Conservation (phyloP, 2,329 filamentous ascomycete species). For the Cladosporium austrohemisphaericum region DNA sequence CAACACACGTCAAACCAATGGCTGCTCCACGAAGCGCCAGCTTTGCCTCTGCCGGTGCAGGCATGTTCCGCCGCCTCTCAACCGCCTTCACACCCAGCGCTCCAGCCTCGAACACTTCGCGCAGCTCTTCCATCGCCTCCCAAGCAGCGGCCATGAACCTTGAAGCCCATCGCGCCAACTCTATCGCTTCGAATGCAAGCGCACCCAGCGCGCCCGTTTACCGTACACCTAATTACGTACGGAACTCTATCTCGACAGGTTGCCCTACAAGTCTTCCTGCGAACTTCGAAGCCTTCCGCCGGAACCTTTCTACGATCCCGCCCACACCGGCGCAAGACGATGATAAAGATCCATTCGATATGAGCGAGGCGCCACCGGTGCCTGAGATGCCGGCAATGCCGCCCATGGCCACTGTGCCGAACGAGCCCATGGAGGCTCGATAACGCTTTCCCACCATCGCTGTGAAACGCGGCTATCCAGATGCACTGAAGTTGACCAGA, state of each 20-base stretch:
- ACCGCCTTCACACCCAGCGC: constrained; percentile 28
- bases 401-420: not conserved
- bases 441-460: too few species aligned
- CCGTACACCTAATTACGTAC: constrained; percentile 34
- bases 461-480: too few species aligned
- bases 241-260: constrained; percentile 35
- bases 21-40: constrained; percentile 23
- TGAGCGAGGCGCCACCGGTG: constrained; percentile 19
- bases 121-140: constrained; percentile 25
- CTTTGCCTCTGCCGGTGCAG: constrained; percentile 26
- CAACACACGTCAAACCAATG: constrained; percentile 13
- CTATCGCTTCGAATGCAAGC: not conserved
- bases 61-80: constrained; percentile 33
- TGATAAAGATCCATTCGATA: constrained; percentile 38
- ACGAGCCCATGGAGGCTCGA: constrained; percentile 1
- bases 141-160: not conserved
- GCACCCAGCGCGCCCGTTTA: constrained; percentile 24
- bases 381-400: constrained; percentile 23
- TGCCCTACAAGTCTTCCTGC: constrained; percentile 40
- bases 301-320: constrained; percentile 38
- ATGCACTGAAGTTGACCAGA: too few species aligned
- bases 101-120: constrained; percentile 13
- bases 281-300: constrained; percentile 20
- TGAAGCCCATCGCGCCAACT: not conserved
- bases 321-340: constrained; percentile 38